phyloP scores from a whole-genome alignment of 441 rosid genomes.

The Biscutella laevigata region DNA sequence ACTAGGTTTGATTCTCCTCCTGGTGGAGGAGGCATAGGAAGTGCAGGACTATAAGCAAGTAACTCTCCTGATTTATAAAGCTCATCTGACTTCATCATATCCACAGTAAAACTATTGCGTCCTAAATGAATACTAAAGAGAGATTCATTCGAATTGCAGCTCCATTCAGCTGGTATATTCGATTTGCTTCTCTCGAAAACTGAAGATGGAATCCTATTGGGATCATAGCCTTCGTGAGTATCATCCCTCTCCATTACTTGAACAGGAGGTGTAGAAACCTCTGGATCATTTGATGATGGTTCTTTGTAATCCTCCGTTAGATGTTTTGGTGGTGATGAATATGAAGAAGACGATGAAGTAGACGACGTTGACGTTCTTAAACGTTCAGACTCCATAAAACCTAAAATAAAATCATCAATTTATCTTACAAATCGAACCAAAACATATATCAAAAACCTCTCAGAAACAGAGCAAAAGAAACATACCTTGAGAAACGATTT shows the following conservation, averaged over 20 bases:
- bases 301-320: slow-evolving; percentile 7
- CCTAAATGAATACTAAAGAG: slow-evolving; percentile 30
- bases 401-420: slow-evolving; percentile 7
- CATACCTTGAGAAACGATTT: slow-evolving; percentile 1
- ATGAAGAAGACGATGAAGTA: slow-evolving; percentile 12
- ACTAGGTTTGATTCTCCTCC: slow-evolving; percentile 9
- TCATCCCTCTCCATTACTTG: slow-evolving; percentile 26
- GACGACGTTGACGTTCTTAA: slow-evolving; percentile 16
- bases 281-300: background rate
- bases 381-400: slow-evolving; percentile 21
- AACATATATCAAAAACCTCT: background rate
- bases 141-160: slow-evolving; percentile 28
- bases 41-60: slow-evolving; percentile 18
- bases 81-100: slow-evolving; percentile 19
- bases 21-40: slow-evolving; percentile 28
- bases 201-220: slow-evolving; percentile 27
- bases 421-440: background rate
- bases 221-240: slow-evolving; percentile 9
- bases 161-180: slow-evolving; percentile 29
- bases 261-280: slow-evolving; percentile 17
- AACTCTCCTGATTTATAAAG: slow-evolving; percentile 28
- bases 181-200: slow-evolving; percentile 29
- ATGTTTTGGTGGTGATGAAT: slow-evolving; percentile 19
- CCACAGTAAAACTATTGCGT: slow-evolving; percentile 19
- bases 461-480: background rate